Evolutionary conservation across 2,329 filamentous ascomycete genomes (phyloP).

Genomic region (Colletotrichum aenigma): DNA sequence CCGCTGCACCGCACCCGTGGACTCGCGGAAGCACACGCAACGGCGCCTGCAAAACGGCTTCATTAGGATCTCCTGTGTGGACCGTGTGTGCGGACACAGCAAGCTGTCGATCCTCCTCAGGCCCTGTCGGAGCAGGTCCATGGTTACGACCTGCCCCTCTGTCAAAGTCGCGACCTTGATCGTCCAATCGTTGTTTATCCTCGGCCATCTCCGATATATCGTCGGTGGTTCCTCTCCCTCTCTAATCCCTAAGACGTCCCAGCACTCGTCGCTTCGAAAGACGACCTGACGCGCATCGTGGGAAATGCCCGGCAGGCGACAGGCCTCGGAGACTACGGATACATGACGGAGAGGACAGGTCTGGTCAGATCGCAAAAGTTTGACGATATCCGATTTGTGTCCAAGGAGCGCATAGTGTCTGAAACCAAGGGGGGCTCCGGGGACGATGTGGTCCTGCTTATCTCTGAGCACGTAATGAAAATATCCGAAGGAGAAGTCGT

Average conservation of each 20-base stretch:
- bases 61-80: not conserved
- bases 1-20: not conserved
- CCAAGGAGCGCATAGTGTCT: fast-evolving
- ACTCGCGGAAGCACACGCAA: not conserved
- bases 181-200: not conserved
- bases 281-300: not conserved
- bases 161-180: not conserved
- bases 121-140: not conserved
- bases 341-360: not conserved
- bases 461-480: not conserved
- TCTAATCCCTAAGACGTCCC: not conserved
- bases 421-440: not conserved
- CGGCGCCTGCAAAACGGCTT: not conserved
- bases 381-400: not conserved
- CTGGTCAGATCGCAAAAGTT: not conserved
- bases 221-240: not conserved
- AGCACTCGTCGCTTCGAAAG: not conserved
- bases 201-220: not conserved
- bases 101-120: not conserved
- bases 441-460: not conserved
- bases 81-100: not conserved
- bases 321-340: not conserved
- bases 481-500: not conserved
- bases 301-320: too few relatives aligned
- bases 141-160: not conserved